phyloP scores from a whole-genome alignment of 768 basidiomycete species.

The Sporobolomyces pararoseus region DNA sequence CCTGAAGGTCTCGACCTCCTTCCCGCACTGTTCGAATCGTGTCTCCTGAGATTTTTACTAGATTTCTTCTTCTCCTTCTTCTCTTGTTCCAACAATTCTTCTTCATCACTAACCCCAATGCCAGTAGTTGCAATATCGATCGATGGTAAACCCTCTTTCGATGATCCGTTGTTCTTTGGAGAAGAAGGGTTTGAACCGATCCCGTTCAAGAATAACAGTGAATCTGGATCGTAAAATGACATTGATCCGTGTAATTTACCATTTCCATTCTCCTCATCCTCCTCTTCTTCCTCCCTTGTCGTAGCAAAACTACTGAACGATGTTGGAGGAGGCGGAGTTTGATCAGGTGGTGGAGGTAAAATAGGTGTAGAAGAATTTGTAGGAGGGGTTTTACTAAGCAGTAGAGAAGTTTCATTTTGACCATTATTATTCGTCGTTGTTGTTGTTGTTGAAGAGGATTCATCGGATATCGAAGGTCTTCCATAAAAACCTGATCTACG shows the following conservation, averaged over 20 bases:
- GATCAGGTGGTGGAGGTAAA: neutral
- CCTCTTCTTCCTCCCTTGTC: too few species aligned
- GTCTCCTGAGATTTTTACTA: neutral
- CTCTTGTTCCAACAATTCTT: neutral
- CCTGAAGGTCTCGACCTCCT: conserved; percentile 10
- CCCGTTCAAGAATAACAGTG: conserved; percentile 54
- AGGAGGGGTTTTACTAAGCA: neutral
- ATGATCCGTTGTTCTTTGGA: conserved; percentile 4
- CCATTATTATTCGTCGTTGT: neutral
- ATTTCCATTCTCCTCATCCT: too few species aligned
- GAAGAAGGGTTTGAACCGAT: conserved; percentile 35
- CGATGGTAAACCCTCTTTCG: conserved; percentile 2
- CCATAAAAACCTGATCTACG: conserved; percentile 47
- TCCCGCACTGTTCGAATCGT: neutral
- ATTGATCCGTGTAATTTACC: conserved; percentile 48
- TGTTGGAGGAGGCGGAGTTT: neutral
- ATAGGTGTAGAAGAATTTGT: neutral
- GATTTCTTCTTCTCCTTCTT: too few species aligned
- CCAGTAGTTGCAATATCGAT: neutral
- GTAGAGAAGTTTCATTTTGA: neutral
- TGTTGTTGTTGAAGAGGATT: neutral
- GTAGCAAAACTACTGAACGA: too few species aligned
- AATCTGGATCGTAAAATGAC: conserved; percentile 76
- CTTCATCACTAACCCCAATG: neutral
- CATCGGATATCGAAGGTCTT: conserved; percentile 2